Conservation (phyloP, 2,329 filamentous ascomycete species). For the Epichloe typhina region DNA sequence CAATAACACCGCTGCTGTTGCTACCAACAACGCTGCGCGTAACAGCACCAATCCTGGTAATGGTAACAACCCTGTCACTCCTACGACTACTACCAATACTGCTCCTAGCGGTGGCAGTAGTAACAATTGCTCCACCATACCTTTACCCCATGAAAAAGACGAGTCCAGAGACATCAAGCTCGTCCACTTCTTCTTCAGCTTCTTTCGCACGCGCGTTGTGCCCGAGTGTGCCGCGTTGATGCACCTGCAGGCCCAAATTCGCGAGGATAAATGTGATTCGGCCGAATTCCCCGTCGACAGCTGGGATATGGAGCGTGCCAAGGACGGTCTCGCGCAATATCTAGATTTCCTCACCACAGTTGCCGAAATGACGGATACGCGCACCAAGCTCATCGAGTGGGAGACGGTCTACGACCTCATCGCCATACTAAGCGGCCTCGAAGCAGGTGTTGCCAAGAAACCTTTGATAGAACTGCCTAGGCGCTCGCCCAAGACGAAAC, state of each 20-base stretch:
- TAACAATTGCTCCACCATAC: constrained; percentile 17
- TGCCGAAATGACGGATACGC: constrained; percentile 72
- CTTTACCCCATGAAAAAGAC: constrained; percentile 29
- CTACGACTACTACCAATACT: not conserved
- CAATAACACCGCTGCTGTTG: not conserved
- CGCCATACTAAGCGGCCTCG: constrained; percentile 73
- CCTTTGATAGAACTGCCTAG: constrained; percentile 40
- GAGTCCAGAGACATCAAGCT: constrained; percentile 44
- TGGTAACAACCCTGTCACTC: not conserved
- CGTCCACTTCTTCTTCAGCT: constrained; percentile 83
- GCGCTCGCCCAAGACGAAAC: constrained; percentile 11
- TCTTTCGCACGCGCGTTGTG: constrained; percentile 84
- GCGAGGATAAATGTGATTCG: constrained; percentile 58
- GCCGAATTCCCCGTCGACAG: constrained; percentile 87
- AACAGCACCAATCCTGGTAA: constrained; percentile 20
- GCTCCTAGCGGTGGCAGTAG: constrained; percentile 12
- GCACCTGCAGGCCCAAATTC: constrained; percentile 82
- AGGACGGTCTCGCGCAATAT: constrained; percentile 88
- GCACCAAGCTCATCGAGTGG: constrained; percentile 79
- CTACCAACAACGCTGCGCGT: constrained; percentile 16
- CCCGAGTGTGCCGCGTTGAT: constrained; percentile 92
- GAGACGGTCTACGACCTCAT: constrained; percentile 83
- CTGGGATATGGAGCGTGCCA: constrained; percentile 96
- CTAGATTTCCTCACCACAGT: constrained; percentile 87
- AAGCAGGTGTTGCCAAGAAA: constrained; percentile 77